phyloP scores from a whole-genome alignment of 2,329 filamentous ascomycete species.

The Thermothelomyces thermophilus region DNA sequence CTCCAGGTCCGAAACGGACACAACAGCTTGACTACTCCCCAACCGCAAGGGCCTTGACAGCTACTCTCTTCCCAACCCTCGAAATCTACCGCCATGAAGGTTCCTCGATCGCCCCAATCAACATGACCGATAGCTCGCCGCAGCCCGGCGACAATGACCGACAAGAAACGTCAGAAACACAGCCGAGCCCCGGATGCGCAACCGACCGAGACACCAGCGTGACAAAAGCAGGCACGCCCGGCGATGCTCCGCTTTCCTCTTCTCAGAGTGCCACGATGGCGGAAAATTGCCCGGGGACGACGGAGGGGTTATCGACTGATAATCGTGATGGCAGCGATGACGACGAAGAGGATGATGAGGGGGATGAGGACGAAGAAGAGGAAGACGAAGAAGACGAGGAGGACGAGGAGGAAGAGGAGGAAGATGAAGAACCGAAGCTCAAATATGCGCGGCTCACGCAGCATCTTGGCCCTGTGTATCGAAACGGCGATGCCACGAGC shows the following conservation, averaged over 20 bases:
- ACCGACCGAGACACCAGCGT: slow-evolving; percentile 5
- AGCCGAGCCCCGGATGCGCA: slow-evolving; percentile 1
- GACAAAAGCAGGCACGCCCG: background rate
- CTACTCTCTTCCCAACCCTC: background rate
- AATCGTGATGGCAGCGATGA: slow-evolving; percentile 22
- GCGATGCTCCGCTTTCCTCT: slow-evolving; percentile 1
- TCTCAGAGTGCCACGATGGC: slow-evolving; percentile 22
- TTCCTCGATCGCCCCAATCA: slow-evolving; percentile 17
- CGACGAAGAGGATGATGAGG: slow-evolving; percentile 29
- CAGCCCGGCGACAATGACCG: slow-evolving; percentile 21
- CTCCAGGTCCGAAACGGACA: slow-evolving; percentile 4
- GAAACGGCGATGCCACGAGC: slow-evolving; percentile 92
- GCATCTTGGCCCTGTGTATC: slow-evolving; percentile 72
- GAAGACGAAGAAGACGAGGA: slow-evolving; percentile 47
- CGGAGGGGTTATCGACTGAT: slow-evolving; percentile 3
- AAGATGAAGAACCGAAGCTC: slow-evolving; percentile 85
- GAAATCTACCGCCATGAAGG: slow-evolving; percentile 22
- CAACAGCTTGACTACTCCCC: background rate
- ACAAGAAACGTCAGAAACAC: slow-evolving; percentile 11
- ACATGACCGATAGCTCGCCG: slow-evolving; percentile 27
- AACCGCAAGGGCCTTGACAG: background rate
- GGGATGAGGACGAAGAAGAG: slow-evolving; percentile 40
- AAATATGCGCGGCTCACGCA: slow-evolving; percentile 88
- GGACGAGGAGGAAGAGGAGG: slow-evolving; percentile 61
- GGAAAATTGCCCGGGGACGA: slow-evolving; percentile 16